Evolutionary conservation across 2,329 filamentous ascomycete genomes (phyloP), one percentile per base, ranked within the genome.

Genomic region (Chrysoporthe puriensis): DNA sequence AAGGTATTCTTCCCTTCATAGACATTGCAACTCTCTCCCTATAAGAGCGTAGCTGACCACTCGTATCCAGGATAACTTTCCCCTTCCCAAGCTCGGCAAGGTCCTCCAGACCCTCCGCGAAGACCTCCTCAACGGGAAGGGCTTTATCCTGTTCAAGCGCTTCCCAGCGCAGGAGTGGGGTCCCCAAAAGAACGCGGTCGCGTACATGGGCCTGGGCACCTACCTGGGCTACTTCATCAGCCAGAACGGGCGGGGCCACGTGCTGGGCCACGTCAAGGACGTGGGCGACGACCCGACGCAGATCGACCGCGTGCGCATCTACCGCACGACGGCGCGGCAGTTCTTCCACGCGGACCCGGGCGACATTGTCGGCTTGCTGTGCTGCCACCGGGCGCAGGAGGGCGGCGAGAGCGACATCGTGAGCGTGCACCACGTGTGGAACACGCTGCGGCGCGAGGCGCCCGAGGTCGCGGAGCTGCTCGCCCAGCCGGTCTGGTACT

Each of bases 211-310:
- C 4, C 84, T 97, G 2, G 90, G 92, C 52, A 92, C 91, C 5
- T 90, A 97, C 77, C 85, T 97, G 11, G 93, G 94, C 68, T 96
- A 96, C 82, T 95, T 96, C 71, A 88, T 97, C 52, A 92, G 88
- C 34, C 94, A 97, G 76, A 97, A 97, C 80, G 89, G 90, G 21
- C 87, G 88, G 21, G 93, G 93, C 57, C 93, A 96, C 79, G 91
- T 96, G 11, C 86, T 97, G 1, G 93, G 93, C 8, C 93, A 97
- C 77, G 93, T 96, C 73, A 95, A 96, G 80, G 93, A 96, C 79
- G 85, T 96, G 3, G 92, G 92, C 58, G 93, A 94, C 72, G 93
- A 96, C 77, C 84, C 90, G 36, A 87, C 84, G 4, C 90, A 94
- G 80, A 96, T 93, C 73, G 91, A 96, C 81, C 91, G 90, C 73